Evolutionary conservation across 176 grass and related monocot species (phyloP), one percentile per base, ranked within the genome.

Genomic region (Miscanthus lutarioriparius): DNA sequence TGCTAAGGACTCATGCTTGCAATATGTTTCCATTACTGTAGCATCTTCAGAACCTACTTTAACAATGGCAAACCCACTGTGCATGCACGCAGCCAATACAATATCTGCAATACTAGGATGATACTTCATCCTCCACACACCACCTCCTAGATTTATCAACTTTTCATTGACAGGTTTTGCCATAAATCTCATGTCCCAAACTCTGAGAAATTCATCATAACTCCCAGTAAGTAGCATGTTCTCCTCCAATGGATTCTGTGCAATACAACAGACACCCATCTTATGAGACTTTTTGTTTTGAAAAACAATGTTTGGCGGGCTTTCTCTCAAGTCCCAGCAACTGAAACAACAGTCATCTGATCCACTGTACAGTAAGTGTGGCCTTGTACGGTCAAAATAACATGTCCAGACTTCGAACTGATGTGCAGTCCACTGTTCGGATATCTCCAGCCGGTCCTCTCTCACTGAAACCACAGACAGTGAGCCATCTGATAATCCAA

Each of bases 81-180:
- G 96, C 96, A 98, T 98, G 75, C 96, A 98, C 75, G 96, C 91
- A 19, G 91, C 89, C 76, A 98, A 88, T 78, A 95, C 75, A 40
- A 93, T 23, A 82, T 83, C 81, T 15, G 76, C 58, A 75, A 90
- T 80, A 85, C 9, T 74, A 70, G 96, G 93, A 82, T 98, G 93
- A 48, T 91, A 87, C 76, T 98, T 98, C 32, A 98, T 83, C 87
- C 96, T 93, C 96, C 96, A 98, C 76, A 98, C 96, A 83, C 96
- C 96, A 5, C 96, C 93, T 27, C 93, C 96, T 83, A 98, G 93
- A 75, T 87, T 85, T 66, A 98, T 85, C 25, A 78, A 95, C 37
- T 85, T 93, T 26, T 93, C 87, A 12, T 70, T 81, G 30, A 98
- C 65, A 74, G 96, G 96, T 87, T 87, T 95, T 49, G 71, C 74